phyloP scores from a whole-genome alignment of 345 rosid species.

The Gynandropsis gynandra region DNA sequence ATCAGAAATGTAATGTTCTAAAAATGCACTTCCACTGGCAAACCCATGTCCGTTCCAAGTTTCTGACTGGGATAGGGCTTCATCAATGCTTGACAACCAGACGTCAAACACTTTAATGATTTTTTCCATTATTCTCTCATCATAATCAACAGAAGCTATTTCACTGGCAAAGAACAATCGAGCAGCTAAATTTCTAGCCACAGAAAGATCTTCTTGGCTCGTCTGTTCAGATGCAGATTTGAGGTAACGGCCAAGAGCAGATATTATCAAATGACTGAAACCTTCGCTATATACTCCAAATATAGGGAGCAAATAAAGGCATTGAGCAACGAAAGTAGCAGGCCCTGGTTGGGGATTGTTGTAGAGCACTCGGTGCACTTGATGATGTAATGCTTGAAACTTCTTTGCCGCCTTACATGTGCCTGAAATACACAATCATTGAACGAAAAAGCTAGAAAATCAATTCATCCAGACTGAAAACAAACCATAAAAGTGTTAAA shows the following conservation, averaged over 20 bases:
- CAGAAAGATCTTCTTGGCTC: conserved; percentile 29
- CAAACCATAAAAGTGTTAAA: conserved; percentile 2
- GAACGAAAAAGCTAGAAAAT: neutral
- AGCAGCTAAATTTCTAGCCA: conserved; percentile 57
- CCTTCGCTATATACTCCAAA: conserved; percentile 69
- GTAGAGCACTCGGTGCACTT: conserved; percentile 43
- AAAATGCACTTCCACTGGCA: conserved; percentile 32
- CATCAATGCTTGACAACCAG: conserved; percentile 44
- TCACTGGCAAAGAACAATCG: conserved; percentile 46
- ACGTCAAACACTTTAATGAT: conserved; percentile 55
- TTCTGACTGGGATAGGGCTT: conserved; percentile 32
- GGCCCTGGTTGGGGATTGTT: conserved; percentile 80
- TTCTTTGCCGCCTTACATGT: conserved; percentile 60
- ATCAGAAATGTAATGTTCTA: conserved; percentile 53
- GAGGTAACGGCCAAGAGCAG: conserved; percentile 61
- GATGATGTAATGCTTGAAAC: conserved; percentile 69
- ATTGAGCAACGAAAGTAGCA: conserved; percentile 49
- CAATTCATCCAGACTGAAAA: neutral
- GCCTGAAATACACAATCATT: conserved; percentile 39
- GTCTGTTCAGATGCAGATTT: conserved; percentile 29
- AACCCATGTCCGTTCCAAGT: conserved; percentile 26
- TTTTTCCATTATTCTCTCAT: conserved; percentile 53
- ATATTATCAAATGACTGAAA: conserved; percentile 79
- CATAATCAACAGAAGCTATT: conserved; percentile 45
- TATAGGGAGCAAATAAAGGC: conserved; percentile 66